phyloP scores from a whole-genome alignment of 345 rosid genomes.

The Acer negundo region DNA sequence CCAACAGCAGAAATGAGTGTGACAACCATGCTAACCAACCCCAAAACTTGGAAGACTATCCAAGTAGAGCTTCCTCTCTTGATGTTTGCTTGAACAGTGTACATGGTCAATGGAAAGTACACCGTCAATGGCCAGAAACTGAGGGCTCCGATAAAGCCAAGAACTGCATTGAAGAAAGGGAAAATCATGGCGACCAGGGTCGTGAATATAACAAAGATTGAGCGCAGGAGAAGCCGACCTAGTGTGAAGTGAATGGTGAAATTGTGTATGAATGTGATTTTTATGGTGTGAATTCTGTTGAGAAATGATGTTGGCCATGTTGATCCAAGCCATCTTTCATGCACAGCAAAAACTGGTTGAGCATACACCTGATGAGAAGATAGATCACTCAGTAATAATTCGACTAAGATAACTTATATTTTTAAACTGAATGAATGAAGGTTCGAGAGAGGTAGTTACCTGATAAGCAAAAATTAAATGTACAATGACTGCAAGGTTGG shows the following conservation, averaged over 20 bases:
- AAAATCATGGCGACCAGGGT: constrained; percentile 33
- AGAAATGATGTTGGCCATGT: constrained; percentile 29
- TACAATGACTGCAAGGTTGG: constrained; percentile 36
- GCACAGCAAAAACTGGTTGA: constrained; percentile 33
- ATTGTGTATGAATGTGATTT: neutral
- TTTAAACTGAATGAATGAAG: no score
- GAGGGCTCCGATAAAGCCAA: constrained; percentile 10
- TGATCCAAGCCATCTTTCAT: constrained; percentile 19
- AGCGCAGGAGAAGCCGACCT: constrained; percentile 15
- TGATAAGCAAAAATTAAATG: constrained; percentile 43
- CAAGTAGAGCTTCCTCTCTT: constrained; percentile 15
- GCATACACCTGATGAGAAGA: constrained; percentile 29
- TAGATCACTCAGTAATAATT: no score
- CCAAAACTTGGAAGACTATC: constrained; percentile 16
- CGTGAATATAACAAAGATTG: constrained; percentile 26
- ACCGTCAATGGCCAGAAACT: constrained; percentile 26
- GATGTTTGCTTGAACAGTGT: constrained; percentile 24
- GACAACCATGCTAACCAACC: constrained; percentile 19
- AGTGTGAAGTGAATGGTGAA: neutral
- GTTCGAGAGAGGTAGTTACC: no score
- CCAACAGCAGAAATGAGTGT: constrained; percentile 22
- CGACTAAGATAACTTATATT: no score
- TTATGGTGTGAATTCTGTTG: constrained; percentile 14
- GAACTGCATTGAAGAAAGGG: constrained; percentile 24
- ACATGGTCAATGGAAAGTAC: constrained; percentile 25